phyloP scores from a whole-genome alignment of 495 filamentous ascomycete genomes.

The Penicilliopsis zonata region DNA sequence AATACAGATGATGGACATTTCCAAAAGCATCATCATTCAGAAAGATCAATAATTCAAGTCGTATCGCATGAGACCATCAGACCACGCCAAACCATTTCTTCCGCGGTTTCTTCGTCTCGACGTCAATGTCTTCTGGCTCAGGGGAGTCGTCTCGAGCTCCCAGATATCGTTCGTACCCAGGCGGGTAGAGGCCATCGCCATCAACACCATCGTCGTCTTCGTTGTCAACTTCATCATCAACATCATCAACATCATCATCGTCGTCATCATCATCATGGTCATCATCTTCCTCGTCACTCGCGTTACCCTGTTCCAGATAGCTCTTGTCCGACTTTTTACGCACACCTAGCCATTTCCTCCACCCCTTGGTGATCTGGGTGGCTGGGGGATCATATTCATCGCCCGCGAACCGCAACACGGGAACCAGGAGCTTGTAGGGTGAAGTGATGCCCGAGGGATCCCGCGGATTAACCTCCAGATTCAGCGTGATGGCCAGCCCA shows the following conservation, averaged over 20 bases:
- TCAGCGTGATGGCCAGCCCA: slow-evolving; percentile 73
- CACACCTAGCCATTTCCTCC: slow-evolving; percentile 29
- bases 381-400: slow-evolving; percentile 28
- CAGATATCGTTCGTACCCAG: slow-evolving; percentile 14
- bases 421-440: slow-evolving; percentile 78
- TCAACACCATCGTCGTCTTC: slow-evolving; percentile 16
- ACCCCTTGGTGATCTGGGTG: slow-evolving; percentile 26
- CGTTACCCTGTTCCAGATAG: slow-evolving; percentile 9
- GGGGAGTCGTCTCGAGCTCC: slow-evolving; percentile 15
- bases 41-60: too few species aligned
- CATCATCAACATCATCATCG: slow-evolving; percentile 11
- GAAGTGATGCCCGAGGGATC: slow-evolving; percentile 84
- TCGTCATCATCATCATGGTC: slow-evolving; percentile 18
- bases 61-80: slow-evolving; percentile 2
- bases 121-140: slow-evolving; percentile 7
- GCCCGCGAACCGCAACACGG: slow-evolving; percentile 49
- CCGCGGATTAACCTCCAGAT: slow-evolving; percentile 71
- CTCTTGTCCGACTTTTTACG: slow-evolving; percentile 9
- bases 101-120: slow-evolving; percentile 8
- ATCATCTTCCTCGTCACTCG: slow-evolving; percentile 15
- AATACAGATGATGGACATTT: too few species aligned
- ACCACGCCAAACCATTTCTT: slow-evolving; percentile 32
- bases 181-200: too few species aligned
- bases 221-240: slow-evolving; percentile 17
- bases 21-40: too few species aligned